These are phyloP conservation scores for Scutellaria baicalensis DNA, from an alignment of 257 asterid species.

Conservation along the genomic window DNA sequence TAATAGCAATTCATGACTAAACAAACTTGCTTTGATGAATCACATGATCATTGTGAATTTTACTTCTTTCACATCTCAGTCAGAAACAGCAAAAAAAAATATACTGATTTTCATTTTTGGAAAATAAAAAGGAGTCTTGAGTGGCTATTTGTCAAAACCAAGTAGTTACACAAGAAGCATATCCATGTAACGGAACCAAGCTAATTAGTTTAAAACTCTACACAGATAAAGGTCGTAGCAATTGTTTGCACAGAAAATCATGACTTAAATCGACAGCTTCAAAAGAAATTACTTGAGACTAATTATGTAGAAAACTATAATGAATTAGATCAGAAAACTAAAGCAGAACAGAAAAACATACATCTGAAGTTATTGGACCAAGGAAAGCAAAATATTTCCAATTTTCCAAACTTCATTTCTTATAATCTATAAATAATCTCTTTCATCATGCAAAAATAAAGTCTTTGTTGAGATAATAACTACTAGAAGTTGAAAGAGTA, in stretches of 20 bases:
- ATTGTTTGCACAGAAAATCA: not conserved
- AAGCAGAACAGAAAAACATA: not conserved
- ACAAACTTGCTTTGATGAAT: too few relatives aligned
- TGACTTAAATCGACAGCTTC: not conserved
- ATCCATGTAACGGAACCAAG: not conserved
- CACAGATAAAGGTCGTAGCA: not conserved
- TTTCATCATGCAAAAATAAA: not conserved
- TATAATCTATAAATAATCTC: not conserved
- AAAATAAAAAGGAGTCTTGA: too few relatives aligned
- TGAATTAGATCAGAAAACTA: not conserved
- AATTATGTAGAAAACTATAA: not conserved
- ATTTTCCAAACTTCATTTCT: not conserved
- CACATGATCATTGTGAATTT: too few relatives aligned
- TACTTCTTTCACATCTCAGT: too few relatives aligned
- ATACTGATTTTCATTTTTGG: too few relatives aligned
- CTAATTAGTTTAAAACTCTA: not conserved
- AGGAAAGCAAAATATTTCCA: not conserved
- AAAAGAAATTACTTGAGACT: not conserved
- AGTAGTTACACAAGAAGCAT: not conserved
- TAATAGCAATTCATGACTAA: too few relatives aligned
- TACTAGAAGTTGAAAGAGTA: slow-evolving; percentile 1
- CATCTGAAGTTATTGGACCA: not conserved
- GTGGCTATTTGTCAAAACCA: not conserved
- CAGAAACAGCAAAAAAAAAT: too few relatives aligned
- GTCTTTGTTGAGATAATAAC: not conserved